A percentile compares a stretch with the other conserved stretches of the same genome.
These are phyloP conservation scores for Erodium maritimum DNA, from an alignment of 345 rosid species.

Conservation along the genomic window DNA sequence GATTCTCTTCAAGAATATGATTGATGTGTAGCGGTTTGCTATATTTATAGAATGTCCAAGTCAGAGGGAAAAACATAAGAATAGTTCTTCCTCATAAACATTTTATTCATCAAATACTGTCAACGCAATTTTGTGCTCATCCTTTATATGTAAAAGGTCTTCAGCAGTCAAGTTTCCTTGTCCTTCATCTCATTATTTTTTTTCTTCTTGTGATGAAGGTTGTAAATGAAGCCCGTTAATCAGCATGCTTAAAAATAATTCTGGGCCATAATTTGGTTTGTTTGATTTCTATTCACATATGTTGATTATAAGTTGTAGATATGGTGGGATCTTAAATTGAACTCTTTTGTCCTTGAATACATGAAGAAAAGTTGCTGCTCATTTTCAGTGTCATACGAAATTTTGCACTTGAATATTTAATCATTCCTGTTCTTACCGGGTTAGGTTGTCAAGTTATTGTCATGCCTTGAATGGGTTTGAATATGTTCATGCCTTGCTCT, in stretches of 20 bases:
- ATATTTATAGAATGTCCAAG: background rate
- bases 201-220: too few relatives aligned
- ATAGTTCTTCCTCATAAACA: too few relatives aligned
- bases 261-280: too few relatives aligned
- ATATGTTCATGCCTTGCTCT: background rate
- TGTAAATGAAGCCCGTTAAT: background rate
- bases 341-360: background rate
- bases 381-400: too few relatives aligned
- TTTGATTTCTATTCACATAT: too few relatives aligned
- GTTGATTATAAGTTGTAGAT: too few relatives aligned
- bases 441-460: background rate
- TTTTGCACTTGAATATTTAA: background rate
- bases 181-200: too few relatives aligned
- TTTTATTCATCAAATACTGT: too few relatives aligned
- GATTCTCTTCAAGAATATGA: conserved; percentile 18
- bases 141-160: too few relatives aligned
- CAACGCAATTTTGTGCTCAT: too few relatives aligned
- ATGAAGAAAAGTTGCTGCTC: background rate
- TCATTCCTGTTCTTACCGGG: background rate
- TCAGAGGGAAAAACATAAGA: background rate
- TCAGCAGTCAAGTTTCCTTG: too few relatives aligned
- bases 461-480: background rate
- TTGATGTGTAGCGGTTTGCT: conserved; percentile 6
- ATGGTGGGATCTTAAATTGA: background rate
- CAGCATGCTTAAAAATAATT: background rate